phyloP scores from a whole-genome alignment of 2,329 filamentous ascomycete species.

The Scedosporium boydii region DNA sequence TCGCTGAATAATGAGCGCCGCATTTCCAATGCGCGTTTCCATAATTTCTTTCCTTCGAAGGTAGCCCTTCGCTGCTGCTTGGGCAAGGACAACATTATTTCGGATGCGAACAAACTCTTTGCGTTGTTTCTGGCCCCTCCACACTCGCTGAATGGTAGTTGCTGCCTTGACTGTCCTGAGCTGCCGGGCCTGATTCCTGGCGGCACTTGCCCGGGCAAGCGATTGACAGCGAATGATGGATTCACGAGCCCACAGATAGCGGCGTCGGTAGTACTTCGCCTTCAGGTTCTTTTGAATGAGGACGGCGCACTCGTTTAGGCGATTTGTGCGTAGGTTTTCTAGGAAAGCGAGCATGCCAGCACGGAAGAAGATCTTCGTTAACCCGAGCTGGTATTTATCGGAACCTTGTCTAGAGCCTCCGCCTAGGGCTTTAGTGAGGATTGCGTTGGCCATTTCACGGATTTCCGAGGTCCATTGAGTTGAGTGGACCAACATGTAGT shows the following conservation, averaged over 20 bases:
- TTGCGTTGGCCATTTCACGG: conserved; percentile 85
- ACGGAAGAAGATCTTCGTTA: conserved; percentile 99
- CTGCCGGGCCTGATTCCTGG: conserved; percentile 69
- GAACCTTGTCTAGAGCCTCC: conserved; percentile 62
- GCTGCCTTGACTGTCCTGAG: conserved; percentile 76
- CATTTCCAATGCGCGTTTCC: conserved; percentile 88
- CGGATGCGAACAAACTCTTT: conserved; percentile 71
- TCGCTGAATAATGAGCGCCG: conserved; percentile 81
- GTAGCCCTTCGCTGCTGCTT: conserved; percentile 86
- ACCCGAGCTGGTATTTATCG: conserved; percentile 94
- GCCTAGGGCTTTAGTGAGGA: conserved; percentile 79
- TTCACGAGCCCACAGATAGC: conserved; percentile 77
- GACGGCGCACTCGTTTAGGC: conserved; percentile 86
- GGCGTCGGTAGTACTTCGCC: conserved; percentile 88
- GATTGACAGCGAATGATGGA: conserved; percentile 76
- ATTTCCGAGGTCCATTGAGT: conserved; percentile 89
- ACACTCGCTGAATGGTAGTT: conserved; percentile 89
- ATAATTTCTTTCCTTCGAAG: conserved; percentile 84
- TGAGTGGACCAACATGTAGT: conserved; percentile 96
- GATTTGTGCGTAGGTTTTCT: conserved; percentile 83
- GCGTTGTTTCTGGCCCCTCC: conserved; percentile 85
- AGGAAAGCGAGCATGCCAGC: conserved; percentile 98
- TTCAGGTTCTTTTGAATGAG: conserved; percentile 98
- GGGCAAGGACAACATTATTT: conserved; percentile 76
- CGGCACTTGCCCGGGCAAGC: conserved; percentile 64